A percentile compares a stretch with the other conserved stretches of the same genome.
Conservation (phyloP, 2,329 filamentous ascomycete genomes). For the Stachybotrys echinatus region DNA sequence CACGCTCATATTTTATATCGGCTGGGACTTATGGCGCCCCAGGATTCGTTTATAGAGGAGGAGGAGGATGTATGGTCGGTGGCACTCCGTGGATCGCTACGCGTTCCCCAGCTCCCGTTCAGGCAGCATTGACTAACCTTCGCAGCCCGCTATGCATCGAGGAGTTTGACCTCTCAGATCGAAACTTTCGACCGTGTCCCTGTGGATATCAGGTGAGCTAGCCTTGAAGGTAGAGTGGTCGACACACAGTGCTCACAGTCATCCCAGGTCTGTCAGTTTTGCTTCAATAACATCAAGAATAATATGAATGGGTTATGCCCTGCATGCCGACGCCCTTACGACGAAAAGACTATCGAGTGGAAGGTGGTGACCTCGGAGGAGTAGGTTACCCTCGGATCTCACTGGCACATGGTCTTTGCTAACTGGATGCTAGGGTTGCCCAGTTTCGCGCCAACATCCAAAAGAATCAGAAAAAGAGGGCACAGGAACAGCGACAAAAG, state of each 20-base stretch:
- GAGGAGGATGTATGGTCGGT: slow-evolving; percentile 65
- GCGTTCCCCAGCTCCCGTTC: slow-evolving; percentile 1
- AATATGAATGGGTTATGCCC: slow-evolving; percentile 97
- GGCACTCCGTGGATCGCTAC: slow-evolving; percentile 3
- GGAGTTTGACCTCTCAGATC: slow-evolving; percentile 96
- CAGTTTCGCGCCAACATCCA: slow-evolving; percentile 73
- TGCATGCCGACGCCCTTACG: slow-evolving; percentile 92
- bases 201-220: slow-evolving; percentile 86
- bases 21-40: slow-evolving; percentile 52
- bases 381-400: slow-evolving; percentile 56
- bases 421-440: slow-evolving; percentile 52
- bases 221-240: neutral
- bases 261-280: slow-evolving; percentile 92
- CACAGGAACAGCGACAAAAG: slow-evolving; percentile 77
- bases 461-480: slow-evolving; percentile 90
- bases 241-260: neutral
- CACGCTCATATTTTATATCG: slow-evolving; percentile 6
- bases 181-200: slow-evolving; percentile 93
- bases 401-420: slow-evolving; percentile 8
- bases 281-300: slow-evolving; percentile 98
- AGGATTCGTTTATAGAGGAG: slow-evolving; percentile 67
- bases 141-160: slow-evolving; percentile 92
- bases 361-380: slow-evolving; percentile 94
- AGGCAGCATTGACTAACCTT: slow-evolving; percentile 9
- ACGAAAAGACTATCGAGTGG: slow-evolving; percentile 96